Evolutionary conservation across 257 asterid genomes (phyloP), one percentile per base, ranked within the genome.

Genomic region (Thymus mandschuricus): DNA sequence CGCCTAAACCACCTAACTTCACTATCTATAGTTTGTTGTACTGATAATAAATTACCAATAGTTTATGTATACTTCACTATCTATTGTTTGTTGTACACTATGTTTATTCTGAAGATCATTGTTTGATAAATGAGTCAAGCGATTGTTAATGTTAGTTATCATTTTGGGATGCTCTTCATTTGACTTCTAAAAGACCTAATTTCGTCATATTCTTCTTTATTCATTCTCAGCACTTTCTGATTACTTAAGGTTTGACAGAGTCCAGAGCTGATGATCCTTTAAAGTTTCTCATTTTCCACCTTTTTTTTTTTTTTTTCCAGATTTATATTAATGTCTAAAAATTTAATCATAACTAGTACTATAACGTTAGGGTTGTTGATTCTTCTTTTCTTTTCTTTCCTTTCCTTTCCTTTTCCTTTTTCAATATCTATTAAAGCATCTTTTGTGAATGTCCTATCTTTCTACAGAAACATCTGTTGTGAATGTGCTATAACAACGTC

Each of bases 81-180:
- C 28, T 68, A 60, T 51, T 12, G 34, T 27, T 38, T 15, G 46
- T 13, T 60, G 13, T 49, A 45, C 21, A 34, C 8, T 45, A 45
- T 73, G 34, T 29, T 8, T 60, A 34, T 43, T 67, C 33, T 38
- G 58, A 9, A 52, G 21, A 13, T 68, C 71, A 7, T 45, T 44
- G 30, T 70, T 51, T 63, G 56, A 31, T 54, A 13, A 29, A 61
- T 43, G 21, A 68, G 60, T 58, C 10, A 44, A 66, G 56, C 78
- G 48, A 21, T 66, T 34, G 41, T 34, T 34, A 64, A 71, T 41
- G 52, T 15, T 5, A 3, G 5, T 35, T 35, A 21, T 8, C 75
- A 70, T 60, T 4, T 51, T 29, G 66, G 27, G 33, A 54, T 2
- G 11, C 10, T 9, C 54, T 56, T 62, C 48, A 60, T 48, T 70